These are phyloP conservation scores for Fusarium tanahbumbuense DNA, from an alignment of 2,329 filamentous ascomycete genomes.

Conservation along the genomic window DNA sequence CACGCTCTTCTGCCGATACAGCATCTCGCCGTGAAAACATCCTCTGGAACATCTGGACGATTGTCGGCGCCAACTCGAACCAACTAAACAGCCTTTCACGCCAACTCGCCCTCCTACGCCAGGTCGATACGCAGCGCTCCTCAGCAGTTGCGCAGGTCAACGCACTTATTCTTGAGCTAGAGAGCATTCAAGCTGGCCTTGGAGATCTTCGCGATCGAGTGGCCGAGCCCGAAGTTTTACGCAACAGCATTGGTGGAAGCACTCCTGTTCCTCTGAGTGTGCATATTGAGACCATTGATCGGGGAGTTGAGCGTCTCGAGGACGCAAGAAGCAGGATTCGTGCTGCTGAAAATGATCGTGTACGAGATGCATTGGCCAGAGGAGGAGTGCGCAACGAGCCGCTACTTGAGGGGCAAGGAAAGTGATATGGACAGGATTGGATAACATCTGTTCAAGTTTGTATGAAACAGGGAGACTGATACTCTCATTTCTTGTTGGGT, in stretches of 20 bases:
- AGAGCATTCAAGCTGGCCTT: conserved; percentile 77
- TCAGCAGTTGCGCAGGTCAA: conserved; percentile 76
- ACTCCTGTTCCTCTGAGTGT: conserved; percentile 71
- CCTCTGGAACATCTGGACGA: conserved; percentile 77
- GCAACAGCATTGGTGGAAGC: conserved; percentile 52
- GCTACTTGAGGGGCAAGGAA: conserved; percentile 54
- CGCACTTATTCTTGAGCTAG: conserved; percentile 76
- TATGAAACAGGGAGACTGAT: not conserved
- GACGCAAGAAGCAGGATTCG: conserved; percentile 69
- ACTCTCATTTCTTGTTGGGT: conserved; percentile 9
- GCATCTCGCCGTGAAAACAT: conserved; percentile 72
- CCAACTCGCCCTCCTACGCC: conserved; percentile 72
- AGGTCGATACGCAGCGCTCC: conserved; percentile 74
- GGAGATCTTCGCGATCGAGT: conserved; percentile 79
- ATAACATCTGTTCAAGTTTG: not conserved
- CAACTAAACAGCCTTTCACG: conserved; percentile 70
- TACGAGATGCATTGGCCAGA: conserved; percentile 63
- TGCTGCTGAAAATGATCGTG: conserved; percentile 68
- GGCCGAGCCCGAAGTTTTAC: conserved; percentile 71
- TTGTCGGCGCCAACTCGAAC: conserved; percentile 75
- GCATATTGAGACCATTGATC: conserved; percentile 80
- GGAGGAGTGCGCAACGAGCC: conserved; percentile 55
- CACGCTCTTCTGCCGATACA: conserved; percentile 70
- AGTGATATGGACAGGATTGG: conserved; percentile 2
- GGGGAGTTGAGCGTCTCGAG: conserved; percentile 78